phyloP scores from a whole-genome alignment of 495 filamentous ascomycete genomes.

The Mytilinidion resinicola region DNA sequence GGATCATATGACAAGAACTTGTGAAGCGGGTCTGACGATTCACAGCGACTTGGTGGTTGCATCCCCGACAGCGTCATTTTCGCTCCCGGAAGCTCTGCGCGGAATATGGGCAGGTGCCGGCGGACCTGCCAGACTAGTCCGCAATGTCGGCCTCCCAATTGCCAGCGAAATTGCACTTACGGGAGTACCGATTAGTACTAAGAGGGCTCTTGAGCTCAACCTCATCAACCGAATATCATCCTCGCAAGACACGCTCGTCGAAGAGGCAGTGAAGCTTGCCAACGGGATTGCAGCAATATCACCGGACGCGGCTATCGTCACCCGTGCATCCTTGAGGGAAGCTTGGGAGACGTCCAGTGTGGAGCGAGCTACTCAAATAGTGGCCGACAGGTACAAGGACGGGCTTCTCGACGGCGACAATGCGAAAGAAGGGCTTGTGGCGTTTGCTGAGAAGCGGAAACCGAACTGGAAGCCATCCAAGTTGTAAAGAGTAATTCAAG shows the following conservation, averaged over 20 bases:
- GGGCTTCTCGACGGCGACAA: slow-evolving; percentile 25
- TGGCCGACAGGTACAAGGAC: slow-evolving; percentile 23
- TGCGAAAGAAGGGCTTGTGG: slow-evolving; percentile 26
- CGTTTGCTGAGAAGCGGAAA: slow-evolving; percentile 31
- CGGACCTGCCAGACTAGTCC: slow-evolving; percentile 28
- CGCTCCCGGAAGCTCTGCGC: slow-evolving; percentile 30
- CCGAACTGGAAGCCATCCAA: slow-evolving; percentile 29
- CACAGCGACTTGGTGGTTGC: slow-evolving; percentile 32
- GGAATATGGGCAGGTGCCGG: slow-evolving; percentile 33
- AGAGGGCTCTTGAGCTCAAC: slow-evolving; percentile 23
- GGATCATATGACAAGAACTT: background rate
- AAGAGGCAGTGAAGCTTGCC: slow-evolving; percentile 29
- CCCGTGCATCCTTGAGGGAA: slow-evolving; percentile 25
- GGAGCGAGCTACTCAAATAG: slow-evolving; percentile 27
- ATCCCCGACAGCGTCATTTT: slow-evolving; percentile 27
- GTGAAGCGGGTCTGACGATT: background rate
- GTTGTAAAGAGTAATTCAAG: slow-evolving; percentile 12
- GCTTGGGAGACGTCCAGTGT: slow-evolving; percentile 30
- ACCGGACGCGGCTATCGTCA: slow-evolving; percentile 31
- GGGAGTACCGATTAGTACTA: slow-evolving; percentile 22
- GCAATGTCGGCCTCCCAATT: slow-evolving; percentile 28
- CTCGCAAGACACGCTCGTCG: slow-evolving; percentile 22
- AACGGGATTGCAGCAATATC: slow-evolving; percentile 23
- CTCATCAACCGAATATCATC: slow-evolving; percentile 28
- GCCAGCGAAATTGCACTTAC: slow-evolving; percentile 31